Evolutionary conservation across 192 early-diverging fungal genomes (phyloP).

Genomic region (Funneliformis geosporum): DNA sequence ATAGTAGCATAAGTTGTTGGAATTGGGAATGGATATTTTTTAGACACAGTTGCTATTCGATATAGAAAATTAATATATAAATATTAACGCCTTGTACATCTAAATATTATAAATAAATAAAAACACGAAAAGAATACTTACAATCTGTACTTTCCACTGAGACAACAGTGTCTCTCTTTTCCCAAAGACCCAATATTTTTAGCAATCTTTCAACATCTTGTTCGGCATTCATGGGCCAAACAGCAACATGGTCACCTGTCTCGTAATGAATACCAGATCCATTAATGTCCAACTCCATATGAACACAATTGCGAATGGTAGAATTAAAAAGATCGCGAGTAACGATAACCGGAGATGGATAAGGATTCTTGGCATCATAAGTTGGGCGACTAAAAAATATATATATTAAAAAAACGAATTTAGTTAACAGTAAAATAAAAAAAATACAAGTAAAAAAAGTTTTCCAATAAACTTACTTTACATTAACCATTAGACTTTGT

Average conservation of each 20-base stretch:
- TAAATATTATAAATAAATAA: background rate
- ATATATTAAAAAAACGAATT: conserved; percentile 6
- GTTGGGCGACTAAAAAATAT: conserved; percentile 37
- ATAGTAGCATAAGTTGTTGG: conserved; percentile 84
- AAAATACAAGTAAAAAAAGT: background rate
- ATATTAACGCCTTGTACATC: too few relatives aligned
- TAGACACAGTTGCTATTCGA: conserved; percentile 65
- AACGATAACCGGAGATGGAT: conserved; percentile 62
- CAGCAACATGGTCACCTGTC: conserved; percentile 93
- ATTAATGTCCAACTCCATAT: conserved; percentile 89
- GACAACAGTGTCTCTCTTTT: conserved; percentile 70
- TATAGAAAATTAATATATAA: too few relatives aligned
- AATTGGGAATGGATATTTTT: conserved; percentile 84
- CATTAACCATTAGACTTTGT: conserved; percentile 41
- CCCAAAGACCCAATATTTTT: conserved; percentile 58
- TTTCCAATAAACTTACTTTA: conserved; percentile 38
- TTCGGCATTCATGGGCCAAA: conserved; percentile 88
- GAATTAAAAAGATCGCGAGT: conserved; percentile 70
- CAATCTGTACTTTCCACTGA: conserved; percentile 70
- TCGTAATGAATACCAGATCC: conserved; percentile 84
- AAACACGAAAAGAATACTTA: conserved; percentile 1
- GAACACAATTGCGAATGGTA: conserved; percentile 81
- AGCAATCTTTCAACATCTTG: conserved; percentile 71
- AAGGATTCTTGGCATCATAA: conserved; percentile 91
- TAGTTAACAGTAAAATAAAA: conserved; percentile 14